Conservation (phyloP, 1,284 basidiomycete species). For the Ustilago nuda region DNA sequence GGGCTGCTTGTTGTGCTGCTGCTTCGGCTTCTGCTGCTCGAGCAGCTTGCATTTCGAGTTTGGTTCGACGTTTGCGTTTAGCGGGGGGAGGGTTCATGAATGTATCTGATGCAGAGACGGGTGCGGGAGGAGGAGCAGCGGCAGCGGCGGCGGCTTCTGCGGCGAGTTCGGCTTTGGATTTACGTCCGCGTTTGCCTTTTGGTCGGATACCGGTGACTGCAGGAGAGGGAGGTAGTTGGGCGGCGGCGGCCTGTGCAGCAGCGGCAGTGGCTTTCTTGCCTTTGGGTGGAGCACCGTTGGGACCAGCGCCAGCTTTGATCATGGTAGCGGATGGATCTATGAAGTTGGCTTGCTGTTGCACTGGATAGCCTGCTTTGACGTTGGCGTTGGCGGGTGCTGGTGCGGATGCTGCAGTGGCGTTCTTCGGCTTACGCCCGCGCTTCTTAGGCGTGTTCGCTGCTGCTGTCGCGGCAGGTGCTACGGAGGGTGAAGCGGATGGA, state of each 20-base stretch:
- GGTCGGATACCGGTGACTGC: conserved; percentile 23
- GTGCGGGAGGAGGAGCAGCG: conserved; percentile 10
- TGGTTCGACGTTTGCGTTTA: conserved; percentile 40
- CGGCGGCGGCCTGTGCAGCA: conserved; percentile 20
- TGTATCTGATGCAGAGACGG: conserved; percentile 13
- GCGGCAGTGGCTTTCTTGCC: conserved; percentile 42
- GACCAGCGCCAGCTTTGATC: conserved; percentile 26
- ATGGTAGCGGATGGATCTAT: conserved; percentile 44
- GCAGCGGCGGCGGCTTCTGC: conserved; percentile 43
- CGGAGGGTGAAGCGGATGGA: conserved; percentile 19
- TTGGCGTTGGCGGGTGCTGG: conserved; percentile 17
- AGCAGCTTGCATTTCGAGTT: conserved; percentile 42
- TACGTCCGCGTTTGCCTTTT: conserved; percentile 44
- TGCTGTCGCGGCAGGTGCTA: conserved; percentile 14
- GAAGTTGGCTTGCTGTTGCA: conserved; percentile 32
- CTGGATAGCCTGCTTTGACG: conserved; percentile 13
- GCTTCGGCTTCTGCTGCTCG: conserved; percentile 30
- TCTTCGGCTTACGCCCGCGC: conserved; percentile 43
- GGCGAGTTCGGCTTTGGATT: conserved; percentile 42
- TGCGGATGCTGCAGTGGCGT: conserved; percentile 15
- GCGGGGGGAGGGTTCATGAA: conserved; percentile 35
- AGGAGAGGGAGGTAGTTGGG: conserved; percentile 6
- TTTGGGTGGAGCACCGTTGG: conserved; percentile 30
- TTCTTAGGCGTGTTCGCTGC: conserved; percentile 33
- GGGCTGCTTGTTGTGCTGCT: conserved; percentile 24